phyloP scores from a whole-genome alignment of 2,329 filamentous ascomycete species.

The Geoglossum cookeanum region DNA sequence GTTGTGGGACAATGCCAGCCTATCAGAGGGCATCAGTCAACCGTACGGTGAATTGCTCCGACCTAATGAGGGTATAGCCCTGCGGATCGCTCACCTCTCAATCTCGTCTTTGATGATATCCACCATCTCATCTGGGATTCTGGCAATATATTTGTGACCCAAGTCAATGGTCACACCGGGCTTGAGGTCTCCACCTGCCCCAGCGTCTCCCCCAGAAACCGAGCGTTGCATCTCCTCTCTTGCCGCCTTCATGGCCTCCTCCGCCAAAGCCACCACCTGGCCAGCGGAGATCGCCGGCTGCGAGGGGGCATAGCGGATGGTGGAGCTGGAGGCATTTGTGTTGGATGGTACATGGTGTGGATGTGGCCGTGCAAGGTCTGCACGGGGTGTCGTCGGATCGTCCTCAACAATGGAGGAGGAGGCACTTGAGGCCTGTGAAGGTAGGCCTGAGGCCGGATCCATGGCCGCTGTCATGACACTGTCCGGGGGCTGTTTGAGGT shows the following conservation, averaged over 20 bases:
- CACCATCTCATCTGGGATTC: conserved; percentile 53
- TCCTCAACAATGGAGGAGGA: not conserved
- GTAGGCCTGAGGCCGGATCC: not conserved
- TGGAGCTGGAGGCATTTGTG: conserved; percentile 21
- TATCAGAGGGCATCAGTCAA: conserved; percentile 20
- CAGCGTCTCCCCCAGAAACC: conserved; percentile 34
- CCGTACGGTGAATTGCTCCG: not conserved
- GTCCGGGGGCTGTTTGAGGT: not conserved
- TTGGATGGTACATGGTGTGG: not conserved
- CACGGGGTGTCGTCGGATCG: not conserved
- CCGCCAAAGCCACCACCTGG: conserved; percentile 46
- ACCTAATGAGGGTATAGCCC: not conserved
- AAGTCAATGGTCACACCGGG: conserved; percentile 62
- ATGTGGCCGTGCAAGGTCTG: not conserved
- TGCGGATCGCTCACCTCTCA: conserved; percentile 35
- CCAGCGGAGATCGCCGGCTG: conserved; percentile 29
- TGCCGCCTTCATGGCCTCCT: conserved; percentile 47
- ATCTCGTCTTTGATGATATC: conserved; percentile 56
- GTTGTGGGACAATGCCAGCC: conserved; percentile 68
- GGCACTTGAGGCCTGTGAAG: not conserved
- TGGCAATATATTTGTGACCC: conserved; percentile 54
- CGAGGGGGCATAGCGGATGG: conserved; percentile 29
- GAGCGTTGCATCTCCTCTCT: conserved; percentile 46
- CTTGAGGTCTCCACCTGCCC: conserved; percentile 40
- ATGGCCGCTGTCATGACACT: not conserved